Percentiles rank a stretch among this genome's conserved stretches.
These are phyloP conservation scores for Phaeotremella fagi DNA, from an alignment of 768 basidiomycete genomes.

Conservation along the genomic window DNA sequence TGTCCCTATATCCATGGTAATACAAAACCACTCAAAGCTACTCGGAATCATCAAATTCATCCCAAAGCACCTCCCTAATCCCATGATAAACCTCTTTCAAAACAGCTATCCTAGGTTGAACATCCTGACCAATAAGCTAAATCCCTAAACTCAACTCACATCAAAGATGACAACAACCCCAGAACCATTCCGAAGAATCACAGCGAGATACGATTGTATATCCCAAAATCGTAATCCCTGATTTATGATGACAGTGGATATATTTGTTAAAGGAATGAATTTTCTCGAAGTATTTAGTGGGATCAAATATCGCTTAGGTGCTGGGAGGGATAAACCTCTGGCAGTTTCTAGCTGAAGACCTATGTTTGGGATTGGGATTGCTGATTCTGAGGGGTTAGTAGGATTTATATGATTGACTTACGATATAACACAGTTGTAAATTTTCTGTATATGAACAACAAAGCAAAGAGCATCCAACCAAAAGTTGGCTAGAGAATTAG, in stretches of 20 bases:
- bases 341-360: conserved; percentile 34
- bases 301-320: background rate
- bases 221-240: conserved; percentile 37
- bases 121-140: too few relatives aligned
- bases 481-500: background rate
- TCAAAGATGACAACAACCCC: conserved; percentile 26
- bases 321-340: conserved; percentile 28
- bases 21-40: too few relatives aligned
- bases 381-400: conserved; percentile 27
- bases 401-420: conserved; percentile 1
- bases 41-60: conserved; percentile 33
- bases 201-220: conserved; percentile 31
- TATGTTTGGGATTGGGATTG: conserved; percentile 26
- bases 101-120: conserved; percentile 18
- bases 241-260: conserved; percentile 36
- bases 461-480: background rate
- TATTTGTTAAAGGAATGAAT: conserved; percentile 32
- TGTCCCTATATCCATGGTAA: too few relatives aligned
- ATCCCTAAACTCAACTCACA: conserved; percentile 17
- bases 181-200: conserved; percentile 17
- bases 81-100: conserved; percentile 39
- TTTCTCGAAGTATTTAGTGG: conserved; percentile 16
- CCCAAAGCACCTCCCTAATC: conserved; percentile 27
- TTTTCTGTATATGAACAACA: conserved; percentile 6
- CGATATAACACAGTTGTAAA: conserved; percentile 18